Percentiles rank a stretch among this genome's conserved stretches.
phyloP scores from a whole-genome alignment of 2,329 filamentous ascomycete species.

The Cladosporium austrohemisphaericum region DNA sequence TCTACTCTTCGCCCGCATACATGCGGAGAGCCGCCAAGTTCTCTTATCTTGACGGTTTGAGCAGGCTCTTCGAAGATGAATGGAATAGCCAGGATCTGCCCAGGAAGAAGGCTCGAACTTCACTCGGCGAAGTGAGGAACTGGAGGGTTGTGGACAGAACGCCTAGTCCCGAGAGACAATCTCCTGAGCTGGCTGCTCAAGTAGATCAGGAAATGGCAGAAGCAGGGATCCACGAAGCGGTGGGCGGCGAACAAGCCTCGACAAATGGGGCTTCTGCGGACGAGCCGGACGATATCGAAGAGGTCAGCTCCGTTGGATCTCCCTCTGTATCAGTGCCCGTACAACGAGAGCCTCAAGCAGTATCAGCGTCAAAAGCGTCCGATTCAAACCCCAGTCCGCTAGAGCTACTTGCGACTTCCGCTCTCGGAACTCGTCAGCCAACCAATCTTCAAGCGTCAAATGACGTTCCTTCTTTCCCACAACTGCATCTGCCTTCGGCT shows the following conservation, averaged over 20 bases:
- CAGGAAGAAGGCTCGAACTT: constrained; percentile 68
- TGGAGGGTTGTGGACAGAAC: constrained; percentile 75
- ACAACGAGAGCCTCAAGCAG: not conserved
- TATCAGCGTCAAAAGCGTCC: not conserved
- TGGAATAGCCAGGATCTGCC: constrained; percentile 54
- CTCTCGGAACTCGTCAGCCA: not conserved
- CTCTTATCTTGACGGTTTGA: constrained; percentile 59
- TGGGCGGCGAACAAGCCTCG: not conserved
- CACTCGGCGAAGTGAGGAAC: constrained; percentile 60
- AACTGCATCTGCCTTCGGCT: not conserved
- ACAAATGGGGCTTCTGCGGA: not conserved
- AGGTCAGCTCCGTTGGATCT: not conserved
- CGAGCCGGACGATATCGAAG: not conserved
- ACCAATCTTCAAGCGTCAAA: not conserved
- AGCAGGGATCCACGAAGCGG: not conserved
- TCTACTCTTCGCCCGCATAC: constrained; percentile 77
- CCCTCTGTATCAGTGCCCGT: not conserved
- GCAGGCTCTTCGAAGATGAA: constrained; percentile 63
- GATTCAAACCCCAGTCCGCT: not conserved
- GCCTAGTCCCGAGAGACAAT: constrained; percentile 62
- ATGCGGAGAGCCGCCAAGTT: constrained; percentile 52
- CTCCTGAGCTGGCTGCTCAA: constrained; percentile 24
- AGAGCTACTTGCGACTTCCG: not conserved
- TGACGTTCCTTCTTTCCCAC: not conserved
- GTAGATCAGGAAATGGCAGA: constrained; percentile 13